phyloP scores from a whole-genome alignment of 2,329 filamentous ascomycete species.

The Colletotrichum horii region DNA sequence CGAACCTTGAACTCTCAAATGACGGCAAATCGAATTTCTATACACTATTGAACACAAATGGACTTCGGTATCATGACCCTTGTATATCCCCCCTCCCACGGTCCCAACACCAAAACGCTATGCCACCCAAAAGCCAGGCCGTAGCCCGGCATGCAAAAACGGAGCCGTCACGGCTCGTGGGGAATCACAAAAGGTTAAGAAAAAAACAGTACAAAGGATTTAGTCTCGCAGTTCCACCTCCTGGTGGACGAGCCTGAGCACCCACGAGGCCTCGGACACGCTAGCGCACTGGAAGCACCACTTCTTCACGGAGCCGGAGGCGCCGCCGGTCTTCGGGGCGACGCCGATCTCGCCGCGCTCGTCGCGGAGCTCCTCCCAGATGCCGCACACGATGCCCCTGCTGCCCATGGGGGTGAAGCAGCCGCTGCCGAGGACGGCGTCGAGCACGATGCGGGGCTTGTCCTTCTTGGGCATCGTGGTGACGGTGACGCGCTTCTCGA shows the following conservation, averaged over 20 bases:
- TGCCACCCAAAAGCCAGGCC: background rate
- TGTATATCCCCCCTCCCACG: background rate
- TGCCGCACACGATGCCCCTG: slow-evolving; percentile 85
- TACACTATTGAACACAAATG: background rate
- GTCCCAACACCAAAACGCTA: slow-evolving; percentile 1
- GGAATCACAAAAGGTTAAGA: slow-evolving; percentile 11
- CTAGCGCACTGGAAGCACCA: slow-evolving; percentile 68
- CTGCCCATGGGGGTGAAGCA: slow-evolving; percentile 85
- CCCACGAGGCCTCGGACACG: slow-evolving; percentile 58
- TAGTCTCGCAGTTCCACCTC: slow-evolving; percentile 52
- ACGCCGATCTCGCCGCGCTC: slow-evolving; percentile 61
- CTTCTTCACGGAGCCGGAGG: slow-evolving; percentile 62
- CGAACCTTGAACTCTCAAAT: background rate
- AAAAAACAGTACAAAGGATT: background rate
- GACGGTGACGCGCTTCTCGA: slow-evolving; percentile 87
- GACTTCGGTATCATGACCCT: slow-evolving; percentile 1
- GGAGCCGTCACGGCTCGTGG: background rate
- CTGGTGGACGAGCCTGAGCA: slow-evolving; percentile 61
- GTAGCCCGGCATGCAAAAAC: slow-evolving; percentile 1
- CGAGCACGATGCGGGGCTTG: slow-evolving; percentile 70
- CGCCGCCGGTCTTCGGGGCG: slow-evolving; percentile 55
- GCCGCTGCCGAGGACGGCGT: slow-evolving; percentile 83
- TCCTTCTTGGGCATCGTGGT: slow-evolving; percentile 71
- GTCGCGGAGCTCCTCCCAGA: slow-evolving; percentile 80
- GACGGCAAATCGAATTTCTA: background rate